Evolutionary conservation across 805 yeast species (phyloP).

Genomic region (Pichia phayaonensis): DNA sequence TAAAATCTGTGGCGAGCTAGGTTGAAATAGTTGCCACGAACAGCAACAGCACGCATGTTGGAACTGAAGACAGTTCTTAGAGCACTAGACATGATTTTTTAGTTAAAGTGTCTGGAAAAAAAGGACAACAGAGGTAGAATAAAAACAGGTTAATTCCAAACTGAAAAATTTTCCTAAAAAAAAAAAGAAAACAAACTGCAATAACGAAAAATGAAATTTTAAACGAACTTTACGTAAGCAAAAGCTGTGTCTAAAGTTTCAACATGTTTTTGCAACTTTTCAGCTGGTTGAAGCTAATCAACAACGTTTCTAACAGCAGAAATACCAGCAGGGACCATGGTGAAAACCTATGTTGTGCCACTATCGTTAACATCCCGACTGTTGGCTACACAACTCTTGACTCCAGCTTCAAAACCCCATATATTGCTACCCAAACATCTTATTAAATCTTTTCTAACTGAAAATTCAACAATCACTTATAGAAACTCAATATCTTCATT

Average conservation of each 20-base stretch:
- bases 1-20: background rate
- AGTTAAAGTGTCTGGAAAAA: background rate
- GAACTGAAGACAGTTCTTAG: background rate
- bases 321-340: background rate
- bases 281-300: background rate
- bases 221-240: no score
- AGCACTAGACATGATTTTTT: background rate
- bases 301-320: background rate
- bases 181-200: background rate
- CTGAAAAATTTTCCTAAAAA: background rate
- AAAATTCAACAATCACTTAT: conserved; percentile 9
- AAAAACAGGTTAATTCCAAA: background rate
- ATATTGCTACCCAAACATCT: conserved; percentile 5
- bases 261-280: background rate
- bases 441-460: conserved; percentile 5
- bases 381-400: conserved; percentile 7
- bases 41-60: background rate
- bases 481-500: conserved; percentile 8
- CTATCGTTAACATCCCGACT: conserved; percentile 5
- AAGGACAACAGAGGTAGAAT: background rate
- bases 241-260: no score
- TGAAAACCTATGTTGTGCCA: conserved; percentile 3
- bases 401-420: background rate
- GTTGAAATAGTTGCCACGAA: background rate
- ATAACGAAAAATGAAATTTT: background rate